Conservation (phyloP, 352 stramenopile genomes). For the Globisporangium apiculatum region DNA sequence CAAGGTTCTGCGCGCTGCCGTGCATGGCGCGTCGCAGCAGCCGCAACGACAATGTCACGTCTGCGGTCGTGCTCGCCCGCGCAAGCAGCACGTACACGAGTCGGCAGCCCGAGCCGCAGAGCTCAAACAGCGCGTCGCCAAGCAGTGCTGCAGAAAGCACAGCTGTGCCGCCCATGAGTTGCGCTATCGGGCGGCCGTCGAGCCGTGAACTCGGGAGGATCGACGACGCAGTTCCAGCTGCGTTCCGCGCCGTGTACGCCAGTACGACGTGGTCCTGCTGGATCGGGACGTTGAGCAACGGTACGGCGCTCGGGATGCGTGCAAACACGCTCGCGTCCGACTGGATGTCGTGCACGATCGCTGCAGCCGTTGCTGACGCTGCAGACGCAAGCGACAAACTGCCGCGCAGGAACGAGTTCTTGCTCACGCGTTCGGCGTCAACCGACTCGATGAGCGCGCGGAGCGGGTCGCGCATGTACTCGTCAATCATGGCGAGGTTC, state of each 20-base stretch:
- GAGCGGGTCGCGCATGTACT: slow-evolving; percentile 60
- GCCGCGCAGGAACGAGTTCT: slow-evolving; percentile 36
- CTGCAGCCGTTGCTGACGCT: slow-evolving; percentile 51
- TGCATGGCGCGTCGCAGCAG: slow-evolving; percentile 30
- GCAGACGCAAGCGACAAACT: slow-evolving; percentile 53
- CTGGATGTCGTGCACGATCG: slow-evolving; percentile 70
- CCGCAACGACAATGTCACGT: slow-evolving; percentile 43
- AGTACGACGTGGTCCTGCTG: slow-evolving; percentile 43
- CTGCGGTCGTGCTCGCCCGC: slow-evolving; percentile 23
- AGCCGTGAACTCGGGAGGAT: slow-evolving; percentile 41
- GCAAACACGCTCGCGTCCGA: slow-evolving; percentile 40
- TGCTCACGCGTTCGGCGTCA: slow-evolving; percentile 42
- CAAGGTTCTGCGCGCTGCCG: slow-evolving; percentile 32
- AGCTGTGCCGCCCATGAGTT: slow-evolving; percentile 43
- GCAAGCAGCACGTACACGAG: slow-evolving; percentile 48
- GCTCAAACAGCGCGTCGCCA: slow-evolving; percentile 29
- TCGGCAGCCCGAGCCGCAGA: slow-evolving; percentile 43
- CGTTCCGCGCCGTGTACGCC: slow-evolving; percentile 38
- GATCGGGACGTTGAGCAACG: slow-evolving; percentile 41
- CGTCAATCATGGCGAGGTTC: slow-evolving; percentile 50
- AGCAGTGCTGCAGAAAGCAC: slow-evolving; percentile 22
- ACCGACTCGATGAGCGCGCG: slow-evolving; percentile 62
- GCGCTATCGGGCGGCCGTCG: slow-evolving; percentile 45
- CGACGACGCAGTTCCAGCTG: slow-evolving; percentile 22
- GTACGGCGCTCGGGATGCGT: slow-evolving; percentile 42